Evolutionary conservation across 441 rosid species (phyloP), one percentile per base, ranked within the genome.

Genomic region (Adansonia madagascariensis): DNA sequence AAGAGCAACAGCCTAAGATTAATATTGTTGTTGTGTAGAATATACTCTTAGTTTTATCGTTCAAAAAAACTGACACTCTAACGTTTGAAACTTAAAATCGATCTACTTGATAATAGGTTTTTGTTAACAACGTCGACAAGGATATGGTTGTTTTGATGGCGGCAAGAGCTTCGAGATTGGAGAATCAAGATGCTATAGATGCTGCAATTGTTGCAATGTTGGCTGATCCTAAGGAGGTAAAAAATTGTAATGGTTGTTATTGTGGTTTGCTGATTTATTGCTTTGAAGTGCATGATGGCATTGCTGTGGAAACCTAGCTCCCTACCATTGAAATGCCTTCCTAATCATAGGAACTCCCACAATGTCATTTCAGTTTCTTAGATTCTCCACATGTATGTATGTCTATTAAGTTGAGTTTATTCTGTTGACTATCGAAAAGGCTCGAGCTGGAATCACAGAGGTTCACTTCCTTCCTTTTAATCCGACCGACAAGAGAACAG

Each of bases 381-480:
- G 56, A 44, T 56, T 47, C 49, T 44, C 71, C 12, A 43, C 15
- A 22, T 59, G 24, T 59, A 22, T 4, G 4, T 55, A 55, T 22
- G 50, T 24, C 44, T 15, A 31, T 18, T 81, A 27, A 73, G 14
- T 59, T 55, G 64, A 49, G 11, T 44, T 46, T 17, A 73, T 73
- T 72, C n/a, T 41, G 61, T 68, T 73, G 49, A 8, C 18, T 59
- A 27, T 74, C 12, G 0, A 17, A 35, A 64, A 88, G 93, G 93
- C 90, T 50, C 74, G 90, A n/a, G 87, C 89, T 55, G 89, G 88
- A 31, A 85, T 87, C 62, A 85, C 79, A 10, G 92, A 88, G 74
- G 82, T 87, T 82, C 92, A 87, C 85, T 90, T 90, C 85, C 90
- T 90, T 78, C 94, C 89, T 18, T 89, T 87, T 62, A 89, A 87